Evolutionary conservation across 2,329 filamentous ascomycete species (phyloP).

Genomic region (Myrmaecium sp.): DNA sequence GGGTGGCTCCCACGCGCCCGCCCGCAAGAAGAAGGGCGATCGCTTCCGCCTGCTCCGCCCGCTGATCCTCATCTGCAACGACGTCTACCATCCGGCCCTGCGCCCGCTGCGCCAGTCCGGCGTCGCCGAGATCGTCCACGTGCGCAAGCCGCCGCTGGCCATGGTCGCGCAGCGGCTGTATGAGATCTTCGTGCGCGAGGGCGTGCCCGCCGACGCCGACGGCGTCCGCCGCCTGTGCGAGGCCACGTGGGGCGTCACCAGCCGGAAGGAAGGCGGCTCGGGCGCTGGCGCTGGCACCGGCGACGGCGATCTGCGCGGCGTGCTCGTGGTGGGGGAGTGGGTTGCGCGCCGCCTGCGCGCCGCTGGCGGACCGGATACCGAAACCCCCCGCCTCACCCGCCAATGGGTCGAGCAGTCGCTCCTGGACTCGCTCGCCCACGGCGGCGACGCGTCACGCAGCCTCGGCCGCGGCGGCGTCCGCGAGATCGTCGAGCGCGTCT

Average conservation of each 20-base stretch:
- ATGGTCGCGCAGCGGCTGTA: slow-evolving; percentile 71
- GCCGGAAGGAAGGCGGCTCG: slow-evolving; percentile 42
- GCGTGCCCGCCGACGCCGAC: slow-evolving; percentile 74
- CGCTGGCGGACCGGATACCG: slow-evolving; percentile 18
- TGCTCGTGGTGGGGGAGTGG: slow-evolving; percentile 81
- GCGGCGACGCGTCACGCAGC: slow-evolving; percentile 53
- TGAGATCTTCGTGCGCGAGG: slow-evolving; percentile 73
- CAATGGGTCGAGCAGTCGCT: slow-evolving; percentile 64
- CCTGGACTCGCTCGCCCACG: slow-evolving; percentile 48
- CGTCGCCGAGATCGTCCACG: slow-evolving; percentile 79
- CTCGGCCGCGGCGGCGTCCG: slow-evolving; percentile 54
- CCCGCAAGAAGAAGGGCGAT: slow-evolving; percentile 59
- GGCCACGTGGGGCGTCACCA: slow-evolving; percentile 63
- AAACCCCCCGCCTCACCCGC: slow-evolving; percentile 41
- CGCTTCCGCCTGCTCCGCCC: slow-evolving; percentile 76
- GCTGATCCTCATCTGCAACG: slow-evolving; percentile 89
- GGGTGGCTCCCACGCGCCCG: slow-evolving; percentile 12
- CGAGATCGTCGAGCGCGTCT: slow-evolving; percentile 63
- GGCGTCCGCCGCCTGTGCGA: slow-evolving; percentile 75
- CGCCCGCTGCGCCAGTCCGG: slow-evolving; percentile 69
- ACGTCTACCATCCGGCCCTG: slow-evolving; percentile 83
- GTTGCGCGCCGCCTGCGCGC: slow-evolving; percentile 53
- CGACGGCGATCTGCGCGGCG: slow-evolving; percentile 59
- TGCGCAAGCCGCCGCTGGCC: slow-evolving; percentile 75
- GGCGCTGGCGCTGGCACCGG: slow-evolving; percentile 42